phyloP scores from a whole-genome alignment of 257 asterid genomes.

The Solanum etuberosum region DNA sequence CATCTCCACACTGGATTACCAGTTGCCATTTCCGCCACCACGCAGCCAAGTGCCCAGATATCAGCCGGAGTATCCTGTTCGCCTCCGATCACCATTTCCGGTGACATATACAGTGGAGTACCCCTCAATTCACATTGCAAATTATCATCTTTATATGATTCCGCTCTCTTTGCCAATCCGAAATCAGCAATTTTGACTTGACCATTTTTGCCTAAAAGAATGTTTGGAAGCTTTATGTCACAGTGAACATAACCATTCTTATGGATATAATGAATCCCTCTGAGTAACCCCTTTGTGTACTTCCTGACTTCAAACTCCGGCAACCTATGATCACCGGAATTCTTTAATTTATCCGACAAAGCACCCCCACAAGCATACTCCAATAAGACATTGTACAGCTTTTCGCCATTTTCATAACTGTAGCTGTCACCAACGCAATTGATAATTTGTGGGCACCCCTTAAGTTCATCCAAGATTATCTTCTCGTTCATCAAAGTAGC shows the following conservation, averaged over 20 bases:
- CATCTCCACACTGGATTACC: slow-evolving; percentile 54
- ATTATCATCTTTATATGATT: background rate
- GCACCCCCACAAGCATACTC: slow-evolving; percentile 77
- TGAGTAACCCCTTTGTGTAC: slow-evolving; percentile 36
- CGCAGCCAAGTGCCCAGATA: slow-evolving; percentile 82
- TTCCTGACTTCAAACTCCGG: slow-evolving; percentile 39
- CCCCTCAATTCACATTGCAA: slow-evolving; percentile 47
- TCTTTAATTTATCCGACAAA: slow-evolving; percentile 31
- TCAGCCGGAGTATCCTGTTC: slow-evolving; percentile 75
- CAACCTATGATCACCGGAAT: slow-evolving; percentile 15
- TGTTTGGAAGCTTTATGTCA: slow-evolving; percentile 73
- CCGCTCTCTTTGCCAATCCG: slow-evolving; percentile 51
- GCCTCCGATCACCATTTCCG: slow-evolving; percentile 65
- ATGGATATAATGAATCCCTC: slow-evolving; percentile 51
- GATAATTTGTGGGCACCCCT: slow-evolving; percentile 46
- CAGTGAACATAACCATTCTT: slow-evolving; percentile 68
- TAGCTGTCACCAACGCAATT: slow-evolving; percentile 53
- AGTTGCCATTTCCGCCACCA: slow-evolving; percentile 56
- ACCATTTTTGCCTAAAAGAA: slow-evolving; percentile 37
- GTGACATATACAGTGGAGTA: slow-evolving; percentile 91
- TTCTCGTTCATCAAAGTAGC: slow-evolving; percentile 51
- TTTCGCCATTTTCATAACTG: slow-evolving; percentile 62
- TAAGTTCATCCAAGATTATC: slow-evolving; percentile 37
- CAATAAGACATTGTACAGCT: slow-evolving; percentile 58
- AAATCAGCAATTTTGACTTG: slow-evolving; percentile 62